Evolutionary conservation across 805 yeast species (phyloP), one percentile per base, ranked within the genome.

Genomic region (Candida schatavii): DNA sequence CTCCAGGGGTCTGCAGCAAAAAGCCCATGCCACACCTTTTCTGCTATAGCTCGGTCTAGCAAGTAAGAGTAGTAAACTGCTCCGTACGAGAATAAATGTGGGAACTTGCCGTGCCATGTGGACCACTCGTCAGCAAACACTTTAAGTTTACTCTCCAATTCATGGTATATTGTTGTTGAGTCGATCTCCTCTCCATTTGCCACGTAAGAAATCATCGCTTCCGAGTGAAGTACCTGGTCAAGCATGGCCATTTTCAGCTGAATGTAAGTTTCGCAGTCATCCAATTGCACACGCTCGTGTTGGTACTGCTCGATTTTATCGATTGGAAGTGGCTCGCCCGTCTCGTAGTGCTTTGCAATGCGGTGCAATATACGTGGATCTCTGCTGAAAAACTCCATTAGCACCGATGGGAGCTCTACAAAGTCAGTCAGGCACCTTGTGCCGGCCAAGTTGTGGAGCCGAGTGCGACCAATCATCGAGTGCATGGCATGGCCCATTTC

Each of bases 401-500:
- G 62, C n/a, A 93, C 91, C 11, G 97, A 88, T 1, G 99, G 99
- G 34, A 93, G 67, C 61, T 93, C 99, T 14, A 93, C 99, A 66
- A 93, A 93, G 61, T 93, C 99, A 0, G 98, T 88, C 3, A 88
- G 85, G 59, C 98, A 91, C 45, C 99, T 74, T 0, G 99, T 93
- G 3, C 99, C 99, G 26, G 95, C 83, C 6, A 91, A 84, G 59
- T 89, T 93, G 59, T 93, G 99, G 40, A 91, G 66, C 33, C 83
- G 74, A 0, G 99, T 93, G 47, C 91, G 75, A 0, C 98, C 99
- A 17, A 93, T 66, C 96, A 93, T 91, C 2, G 97, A 88, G 61
- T 93, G 99, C 79, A 93, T 85, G 1, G 98, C 98, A 62, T 93
- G 99, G 0, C 99, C 99, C 96, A 93, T 89, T 64, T 93, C 99